Percentiles rank a stretch among this genome's conserved stretches.
phyloP scores from a whole-genome alignment of 352 stramenopile species.

The Pythium sukuiense region DNA sequence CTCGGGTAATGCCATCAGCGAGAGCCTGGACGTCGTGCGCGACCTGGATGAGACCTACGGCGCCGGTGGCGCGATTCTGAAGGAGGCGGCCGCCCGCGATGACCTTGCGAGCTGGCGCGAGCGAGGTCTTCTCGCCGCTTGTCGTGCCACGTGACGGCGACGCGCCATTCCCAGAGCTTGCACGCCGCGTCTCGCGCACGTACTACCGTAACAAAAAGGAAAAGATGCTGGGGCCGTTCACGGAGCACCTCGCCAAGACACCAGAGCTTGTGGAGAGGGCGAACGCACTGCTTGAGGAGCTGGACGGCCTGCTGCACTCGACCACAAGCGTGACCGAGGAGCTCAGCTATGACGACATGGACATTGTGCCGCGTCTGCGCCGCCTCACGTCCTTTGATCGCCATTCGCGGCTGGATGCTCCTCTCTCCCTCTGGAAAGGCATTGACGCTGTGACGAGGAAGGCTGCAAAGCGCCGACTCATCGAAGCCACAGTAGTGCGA shows the following conservation, averaged over 20 bases:
- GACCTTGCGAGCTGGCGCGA: conserved; percentile 43
- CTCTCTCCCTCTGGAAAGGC: no score
- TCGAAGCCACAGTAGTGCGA: no score
- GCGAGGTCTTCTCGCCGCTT: conserved; percentile 37
- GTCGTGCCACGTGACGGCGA: conserved; percentile 49
- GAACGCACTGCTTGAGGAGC: conserved; percentile 38
- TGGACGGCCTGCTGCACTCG: conserved; percentile 40
- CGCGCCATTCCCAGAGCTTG: conserved; percentile 47
- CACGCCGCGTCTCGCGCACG: conserved; percentile 38
- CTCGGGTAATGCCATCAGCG: conserved; percentile 31
- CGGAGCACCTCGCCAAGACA: conserved; percentile 39
- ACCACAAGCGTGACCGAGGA: conserved; percentile 37
- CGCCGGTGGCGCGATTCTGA: conserved; percentile 26
- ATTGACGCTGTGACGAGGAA: no score
- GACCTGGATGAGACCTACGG: conserved; percentile 43
- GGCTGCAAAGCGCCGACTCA: no score
- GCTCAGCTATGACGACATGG: conserved; percentile 56
- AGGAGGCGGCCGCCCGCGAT: conserved; percentile 34
- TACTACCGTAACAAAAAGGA: conserved; percentile 68
- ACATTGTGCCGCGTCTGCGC: conserved; percentile 48
- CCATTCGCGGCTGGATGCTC: no score
- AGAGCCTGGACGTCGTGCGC: conserved; percentile 48
- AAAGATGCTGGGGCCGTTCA: conserved; percentile 48
- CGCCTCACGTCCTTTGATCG: no score
- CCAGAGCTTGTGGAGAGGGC: conserved; percentile 40